Percentiles rank a stretch among this genome's conserved stretches.
These are phyloP conservation scores for Blastobotrys chiropterorum DNA, from an alignment of 805 yeast species.

Conservation along the genomic window DNA sequence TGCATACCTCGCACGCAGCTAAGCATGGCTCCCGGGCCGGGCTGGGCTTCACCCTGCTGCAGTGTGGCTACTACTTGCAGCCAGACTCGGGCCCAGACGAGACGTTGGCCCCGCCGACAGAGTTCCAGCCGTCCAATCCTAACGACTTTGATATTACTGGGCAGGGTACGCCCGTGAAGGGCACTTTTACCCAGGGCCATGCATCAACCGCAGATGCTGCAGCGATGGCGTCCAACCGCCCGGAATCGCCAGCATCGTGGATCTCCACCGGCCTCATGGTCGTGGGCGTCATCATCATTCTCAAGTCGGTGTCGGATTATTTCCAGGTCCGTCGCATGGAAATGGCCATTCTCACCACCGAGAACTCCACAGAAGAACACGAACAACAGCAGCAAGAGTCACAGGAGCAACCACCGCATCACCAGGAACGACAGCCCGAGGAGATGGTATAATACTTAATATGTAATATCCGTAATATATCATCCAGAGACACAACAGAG, in stretches of 20 bases:
- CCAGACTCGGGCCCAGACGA: slow-evolving; percentile 17
- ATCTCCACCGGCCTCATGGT: slow-evolving; percentile 59
- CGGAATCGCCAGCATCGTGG: slow-evolving; percentile 22
- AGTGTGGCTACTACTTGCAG: slow-evolving; percentile 55
- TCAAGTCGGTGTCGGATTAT: slow-evolving; percentile 68
- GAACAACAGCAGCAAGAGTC: slow-evolving; percentile 1
- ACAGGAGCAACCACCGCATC: too few species aligned
- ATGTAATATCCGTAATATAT: not conserved
- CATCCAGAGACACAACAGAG: too few species aligned
- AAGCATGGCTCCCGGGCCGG: slow-evolving; percentile 94
- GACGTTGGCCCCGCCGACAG: slow-evolving; percentile 22
- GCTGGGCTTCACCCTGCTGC: slow-evolving; percentile 74
- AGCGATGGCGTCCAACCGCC: slow-evolving; percentile 11
- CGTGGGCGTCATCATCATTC: slow-evolving; percentile 58
- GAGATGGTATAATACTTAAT: slow-evolving; percentile 1
- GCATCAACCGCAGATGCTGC: slow-evolving; percentile 19
- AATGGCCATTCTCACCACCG: slow-evolving; percentile 39
- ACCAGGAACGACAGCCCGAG: slow-evolving; percentile 2
- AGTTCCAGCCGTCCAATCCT: slow-evolving; percentile 53
- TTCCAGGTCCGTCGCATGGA: slow-evolving; percentile 74
- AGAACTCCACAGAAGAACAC: slow-evolving; percentile 3
- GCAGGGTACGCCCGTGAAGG: slow-evolving; percentile 14
- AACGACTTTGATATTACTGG: slow-evolving; percentile 42
- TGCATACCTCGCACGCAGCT: slow-evolving; percentile 96
- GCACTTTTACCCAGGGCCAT: slow-evolving; percentile 21